These are phyloP conservation scores for Phoenix roebelenii DNA, from an alignment of 176 grass and related monocot genomes.

Conservation along the genomic window DNA sequence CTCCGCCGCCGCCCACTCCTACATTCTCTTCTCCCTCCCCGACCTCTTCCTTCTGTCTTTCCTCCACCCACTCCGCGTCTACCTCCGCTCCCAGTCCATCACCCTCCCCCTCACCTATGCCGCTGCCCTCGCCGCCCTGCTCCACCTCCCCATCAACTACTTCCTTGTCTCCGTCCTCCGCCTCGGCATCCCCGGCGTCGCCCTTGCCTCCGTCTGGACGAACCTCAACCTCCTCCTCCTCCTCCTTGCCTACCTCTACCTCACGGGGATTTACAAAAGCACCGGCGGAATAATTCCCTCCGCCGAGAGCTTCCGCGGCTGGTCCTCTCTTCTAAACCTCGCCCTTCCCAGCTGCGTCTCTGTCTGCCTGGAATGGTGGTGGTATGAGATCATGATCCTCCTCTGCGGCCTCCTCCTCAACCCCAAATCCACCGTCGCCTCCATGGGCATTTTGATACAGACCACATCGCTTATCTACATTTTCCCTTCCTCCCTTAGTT, in stretches of 20 bases:
- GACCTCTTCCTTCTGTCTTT: constrained; percentile 68
- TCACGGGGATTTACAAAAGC: constrained; percentile 37
- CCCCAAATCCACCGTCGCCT: constrained; percentile 70
- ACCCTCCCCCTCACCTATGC: constrained; percentile 63
- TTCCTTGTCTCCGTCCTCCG: constrained; percentile 51
- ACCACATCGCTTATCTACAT: constrained; percentile 94
- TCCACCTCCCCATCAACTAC: constrained; percentile 83
- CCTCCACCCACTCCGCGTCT: constrained; percentile 68
- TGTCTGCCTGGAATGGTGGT: constrained; percentile 98
- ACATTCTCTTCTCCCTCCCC: constrained; percentile 69
- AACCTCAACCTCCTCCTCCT: constrained; percentile 76
- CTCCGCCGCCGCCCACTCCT: constrained; percentile 49
- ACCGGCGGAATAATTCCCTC: constrained; percentile 49
- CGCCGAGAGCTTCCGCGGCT: constrained; percentile 46
- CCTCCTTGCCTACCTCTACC: constrained; percentile 46
- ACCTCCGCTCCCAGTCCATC: constrained; percentile 69
- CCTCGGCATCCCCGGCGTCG: constrained; percentile 55
- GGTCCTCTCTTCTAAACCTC: constrained; percentile 52
- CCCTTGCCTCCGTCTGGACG: constrained; percentile 48
- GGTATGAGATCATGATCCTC: constrained; percentile 99
- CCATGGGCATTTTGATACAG: constrained; percentile 93
- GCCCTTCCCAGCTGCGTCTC: constrained; percentile 78
- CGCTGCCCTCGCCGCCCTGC: constrained; percentile 52
- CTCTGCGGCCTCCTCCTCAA: constrained; percentile 73
- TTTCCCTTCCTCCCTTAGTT: constrained; percentile 86